These are phyloP conservation scores for Aspergillus baeticus DNA, from an alignment of 495 filamentous ascomycete species.

Conservation along the genomic window DNA sequence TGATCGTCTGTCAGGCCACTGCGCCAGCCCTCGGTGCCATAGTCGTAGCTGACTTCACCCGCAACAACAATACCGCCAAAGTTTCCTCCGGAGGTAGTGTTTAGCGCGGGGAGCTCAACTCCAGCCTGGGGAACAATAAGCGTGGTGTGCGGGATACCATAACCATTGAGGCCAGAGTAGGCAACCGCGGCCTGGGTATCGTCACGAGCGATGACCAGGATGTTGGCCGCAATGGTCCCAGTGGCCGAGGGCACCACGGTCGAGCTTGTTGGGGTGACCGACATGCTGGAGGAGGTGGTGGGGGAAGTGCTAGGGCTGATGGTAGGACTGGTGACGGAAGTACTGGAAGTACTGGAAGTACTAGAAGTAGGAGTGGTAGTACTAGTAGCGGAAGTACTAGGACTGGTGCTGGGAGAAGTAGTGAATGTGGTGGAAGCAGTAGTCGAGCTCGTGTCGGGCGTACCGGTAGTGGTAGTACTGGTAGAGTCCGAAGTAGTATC, in stretches of 20 bases:
- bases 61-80: constrained; percentile 58
- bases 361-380: constrained; percentile 13
- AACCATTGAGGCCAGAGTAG: constrained; percentile 56
- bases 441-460: constrained; percentile 14
- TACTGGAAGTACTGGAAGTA: not conserved
- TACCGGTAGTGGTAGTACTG: not conserved
- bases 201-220: constrained; percentile 59
- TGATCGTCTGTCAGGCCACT: constrained; percentile 57
- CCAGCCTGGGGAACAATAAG: constrained; percentile 54
- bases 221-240: constrained; percentile 41
- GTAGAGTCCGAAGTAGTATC: not conserved
- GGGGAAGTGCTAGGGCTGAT: not conserved
- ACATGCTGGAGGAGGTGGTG: constrained; percentile 17
- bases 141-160: constrained; percentile 59
- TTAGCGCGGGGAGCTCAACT: constrained; percentile 50
- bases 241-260: constrained; percentile 18
- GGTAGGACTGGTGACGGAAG: constrained; percentile 16
- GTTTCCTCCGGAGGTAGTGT: constrained; percentile 48
- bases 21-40: constrained; percentile 39
- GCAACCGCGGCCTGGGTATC: constrained; percentile 42
- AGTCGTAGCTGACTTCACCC: constrained; percentile 57
- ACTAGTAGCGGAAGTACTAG: constrained; percentile 13
- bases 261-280: constrained; percentile 20
- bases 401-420: constrained; percentile 13
- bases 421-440: constrained; percentile 9